These are phyloP conservation scores for Rauvolfia tetraphylla DNA, from an alignment of 257 asterid genomes.

Conservation along the genomic window DNA sequence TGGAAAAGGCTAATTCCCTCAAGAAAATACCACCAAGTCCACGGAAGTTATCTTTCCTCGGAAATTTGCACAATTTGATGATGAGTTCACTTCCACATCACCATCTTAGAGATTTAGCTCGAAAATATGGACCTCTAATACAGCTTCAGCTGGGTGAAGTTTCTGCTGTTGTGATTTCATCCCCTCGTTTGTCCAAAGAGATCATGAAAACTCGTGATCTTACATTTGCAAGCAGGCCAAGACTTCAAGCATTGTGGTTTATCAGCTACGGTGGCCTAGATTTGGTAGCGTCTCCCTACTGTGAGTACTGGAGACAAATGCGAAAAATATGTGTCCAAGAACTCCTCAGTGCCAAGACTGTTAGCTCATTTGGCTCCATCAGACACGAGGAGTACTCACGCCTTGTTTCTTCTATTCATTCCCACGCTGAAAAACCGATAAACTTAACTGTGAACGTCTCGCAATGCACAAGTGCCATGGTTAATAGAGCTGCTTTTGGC, in stretches of 20 bases:
- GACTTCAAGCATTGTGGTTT: not conserved
- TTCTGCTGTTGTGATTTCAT: conserved; percentile 2
- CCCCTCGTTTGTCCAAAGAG: conserved; percentile 10
- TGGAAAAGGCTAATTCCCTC: too few relatives aligned
- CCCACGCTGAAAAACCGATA: not conserved
- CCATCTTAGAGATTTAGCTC: conserved; percentile 11
- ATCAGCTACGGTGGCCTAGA: conserved; percentile 9
- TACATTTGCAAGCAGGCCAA: conserved; percentile 22
- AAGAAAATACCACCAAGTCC: conserved; percentile 18
- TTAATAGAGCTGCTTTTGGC: not conserved
- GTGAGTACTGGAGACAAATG: conserved; percentile 18
- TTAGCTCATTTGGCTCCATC: not conserved
- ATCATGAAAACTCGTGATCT: conserved; percentile 23
- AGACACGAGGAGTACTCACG: not conserved
- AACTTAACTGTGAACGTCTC: not conserved
- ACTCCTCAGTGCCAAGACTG: not conserved
- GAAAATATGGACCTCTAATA: conserved; percentile 26
- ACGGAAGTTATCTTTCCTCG: conserved; percentile 22
- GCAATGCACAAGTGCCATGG: not conserved
- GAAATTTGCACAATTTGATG: conserved; percentile 19
- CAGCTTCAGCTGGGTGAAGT: conserved; percentile 26
- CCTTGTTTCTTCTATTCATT: not conserved
- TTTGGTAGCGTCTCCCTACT: not conserved
- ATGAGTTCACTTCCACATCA: conserved; percentile 18
- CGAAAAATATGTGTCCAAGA: conserved; percentile 19